phyloP scores from a whole-genome alignment of 164 flowering plant genomes.

The Chimonanthus praecox region DNA sequence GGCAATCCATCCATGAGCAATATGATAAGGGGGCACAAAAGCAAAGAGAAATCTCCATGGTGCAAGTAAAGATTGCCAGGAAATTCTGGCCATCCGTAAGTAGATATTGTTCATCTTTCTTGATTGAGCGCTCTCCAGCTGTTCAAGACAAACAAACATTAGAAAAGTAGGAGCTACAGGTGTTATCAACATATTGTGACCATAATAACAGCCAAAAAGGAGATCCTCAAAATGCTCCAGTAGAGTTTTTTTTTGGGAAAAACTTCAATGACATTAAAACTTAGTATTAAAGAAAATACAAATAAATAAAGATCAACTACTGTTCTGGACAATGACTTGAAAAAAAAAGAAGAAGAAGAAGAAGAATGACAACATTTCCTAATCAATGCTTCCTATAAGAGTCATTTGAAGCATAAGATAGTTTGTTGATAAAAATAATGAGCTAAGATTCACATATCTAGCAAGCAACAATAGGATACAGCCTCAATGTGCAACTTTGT shows the following conservation, averaged over 20 bases:
- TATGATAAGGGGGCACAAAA: constrained; percentile 70
- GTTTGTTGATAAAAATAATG: too few relatives aligned
- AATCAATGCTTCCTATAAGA: too few relatives aligned
- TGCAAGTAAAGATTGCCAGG: constrained; percentile 52
- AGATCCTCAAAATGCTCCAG: neutral
- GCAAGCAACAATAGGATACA: too few relatives aligned
- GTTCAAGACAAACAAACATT: constrained; percentile 17
- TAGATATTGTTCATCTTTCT: constrained; percentile 35
- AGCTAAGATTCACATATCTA: too few relatives aligned
- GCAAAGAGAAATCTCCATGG: constrained; percentile 91
- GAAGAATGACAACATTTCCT: too few relatives aligned
- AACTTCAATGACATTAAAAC: too few relatives aligned
- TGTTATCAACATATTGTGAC: neutral
- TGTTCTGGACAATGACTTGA: too few relatives aligned
- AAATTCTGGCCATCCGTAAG: constrained; percentile 36
- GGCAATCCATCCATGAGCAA: constrained; percentile 92
- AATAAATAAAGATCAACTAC: too few relatives aligned
- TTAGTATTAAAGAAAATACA: too few relatives aligned
- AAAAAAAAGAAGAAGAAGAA: too few relatives aligned
- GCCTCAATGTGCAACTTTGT: too few relatives aligned
- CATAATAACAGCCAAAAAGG: neutral
- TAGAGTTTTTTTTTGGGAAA: neutral
- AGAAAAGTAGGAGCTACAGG: constrained; percentile 1
- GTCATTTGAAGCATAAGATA: too few relatives aligned
- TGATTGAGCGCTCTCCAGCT: constrained; percentile 59